Conservation (phyloP, 2,329 filamentous ascomycete genomes). For the Cytospora piceicola region DNA sequence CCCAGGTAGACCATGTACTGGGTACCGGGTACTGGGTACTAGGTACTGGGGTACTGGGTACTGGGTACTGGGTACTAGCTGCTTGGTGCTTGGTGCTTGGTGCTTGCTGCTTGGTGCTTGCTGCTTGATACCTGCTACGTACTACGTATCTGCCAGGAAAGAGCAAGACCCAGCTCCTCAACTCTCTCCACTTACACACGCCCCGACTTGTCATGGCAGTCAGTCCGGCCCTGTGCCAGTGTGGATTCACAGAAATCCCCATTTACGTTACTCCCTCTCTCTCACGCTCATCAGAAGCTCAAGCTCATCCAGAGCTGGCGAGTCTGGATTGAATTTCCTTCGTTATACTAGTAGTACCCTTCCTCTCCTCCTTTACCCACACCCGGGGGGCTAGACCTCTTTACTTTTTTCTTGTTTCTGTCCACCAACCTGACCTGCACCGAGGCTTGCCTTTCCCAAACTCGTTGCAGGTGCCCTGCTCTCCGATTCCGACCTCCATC, state of each 20-base stretch:
- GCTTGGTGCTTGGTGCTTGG: constrained; percentile 9
- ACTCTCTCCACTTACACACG: constrained; percentile 27
- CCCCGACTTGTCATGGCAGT: constrained; percentile 27
- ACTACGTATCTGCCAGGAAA: constrained; percentile 20
- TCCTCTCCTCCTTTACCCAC: constrained; percentile 24
- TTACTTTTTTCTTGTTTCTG: constrained; percentile 21
- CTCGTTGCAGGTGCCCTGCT: constrained; percentile 25
- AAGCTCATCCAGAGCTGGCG: constrained; percentile 16
- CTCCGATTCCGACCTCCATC: constrained; percentile 19
- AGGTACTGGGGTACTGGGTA: no score
- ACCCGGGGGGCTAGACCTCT: constrained; percentile 22
- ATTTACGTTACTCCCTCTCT: constrained; percentile 20
- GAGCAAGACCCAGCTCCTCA: constrained; percentile 18
- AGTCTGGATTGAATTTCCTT: constrained; percentile 11
- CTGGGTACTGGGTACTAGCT: no score
- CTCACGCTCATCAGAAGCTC: background rate
- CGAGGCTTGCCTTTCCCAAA: constrained; percentile 20
- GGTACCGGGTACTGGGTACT: background rate
- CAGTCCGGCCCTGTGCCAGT: constrained; percentile 7
- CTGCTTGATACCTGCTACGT: constrained; percentile 23
- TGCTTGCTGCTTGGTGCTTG: constrained; percentile 22
- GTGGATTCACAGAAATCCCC: constrained; percentile 26
- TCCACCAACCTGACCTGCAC: constrained; percentile 27
- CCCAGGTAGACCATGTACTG: background rate
- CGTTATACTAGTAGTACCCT: constrained; percentile 29